Conservation (phyloP, 345 rosid species). For the Moringa oleifera region DNA sequence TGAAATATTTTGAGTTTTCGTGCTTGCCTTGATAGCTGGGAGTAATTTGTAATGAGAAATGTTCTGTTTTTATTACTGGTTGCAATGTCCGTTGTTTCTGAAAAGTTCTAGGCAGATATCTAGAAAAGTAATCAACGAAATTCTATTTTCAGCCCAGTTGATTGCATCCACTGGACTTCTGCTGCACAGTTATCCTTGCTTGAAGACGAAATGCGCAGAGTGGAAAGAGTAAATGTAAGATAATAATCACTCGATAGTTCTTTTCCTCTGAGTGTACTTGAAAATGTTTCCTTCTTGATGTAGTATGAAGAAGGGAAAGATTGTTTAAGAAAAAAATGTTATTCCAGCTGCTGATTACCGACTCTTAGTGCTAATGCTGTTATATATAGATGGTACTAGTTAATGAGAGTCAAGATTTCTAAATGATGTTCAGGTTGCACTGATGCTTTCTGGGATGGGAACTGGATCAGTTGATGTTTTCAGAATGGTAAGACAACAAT, state of each 20-base stretch:
- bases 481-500: constrained; percentile 57
- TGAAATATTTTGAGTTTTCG: neutral
- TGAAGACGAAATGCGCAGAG: constrained; percentile 95
- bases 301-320: too few species aligned
- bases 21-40: neutral
- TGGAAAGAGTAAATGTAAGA: constrained; percentile 94
- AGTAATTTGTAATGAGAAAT: neutral
- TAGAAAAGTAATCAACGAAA: neutral
- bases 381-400: too few species aligned
- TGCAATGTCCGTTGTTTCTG: neutral
- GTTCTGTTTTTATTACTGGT: too few species aligned
- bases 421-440: constrained; percentile 62
- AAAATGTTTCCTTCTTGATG: neutral
- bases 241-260: constrained; percentile 3
- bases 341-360: too few species aligned
- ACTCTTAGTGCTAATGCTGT: too few species aligned
- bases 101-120: neutral
- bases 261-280: constrained; percentile 2
- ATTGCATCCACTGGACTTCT: constrained; percentile 92
- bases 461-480: constrained; percentile 65
- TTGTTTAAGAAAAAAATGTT: too few species aligned
- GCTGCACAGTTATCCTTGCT: constrained; percentile 90
- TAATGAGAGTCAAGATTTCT: neutral
- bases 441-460: constrained; percentile 99
- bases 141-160: constrained; percentile 79